Evolutionary conservation across 2,329 filamentous ascomycete species (phyloP), one percentile per base, ranked within the genome.

Genomic region (Xylariomycetidae sp.): DNA sequence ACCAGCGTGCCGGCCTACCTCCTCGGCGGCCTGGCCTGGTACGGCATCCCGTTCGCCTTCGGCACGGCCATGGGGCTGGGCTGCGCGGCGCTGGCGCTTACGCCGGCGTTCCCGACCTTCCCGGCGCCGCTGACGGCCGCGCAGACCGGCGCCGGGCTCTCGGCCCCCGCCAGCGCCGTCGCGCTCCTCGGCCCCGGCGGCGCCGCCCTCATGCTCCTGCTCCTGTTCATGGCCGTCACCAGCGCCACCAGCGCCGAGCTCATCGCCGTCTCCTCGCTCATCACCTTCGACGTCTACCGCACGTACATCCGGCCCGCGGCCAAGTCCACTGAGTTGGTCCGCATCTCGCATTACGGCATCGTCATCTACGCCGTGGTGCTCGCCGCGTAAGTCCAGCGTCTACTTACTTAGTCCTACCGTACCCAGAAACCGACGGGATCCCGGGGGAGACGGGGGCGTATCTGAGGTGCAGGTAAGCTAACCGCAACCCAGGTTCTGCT

Each of bases 191-290:
- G 59, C 1, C 53, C 44, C 22, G 54, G 54, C n/a, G 59, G 58
- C 2, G 54, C 57, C 0, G 54, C 48, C 2, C 44, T 57, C 9
- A 43, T 62, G 43, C 47, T 63, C 10, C 43, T 68, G 4, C 53
- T 67, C 12, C 54, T 68, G 1, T 69, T 69, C 52, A 68, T 68
- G 65, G 63, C 64, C 4, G 62, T 66, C 5, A 68, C 66, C 0
- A 57, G 52, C 4, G 59, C 59, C 1, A 65, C 65, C 27, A 61
- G 42, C 2, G 61, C 65, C 0, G 63, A 69, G 35, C 54, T 67
- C 5, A 67, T 69, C 12, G 63, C 56, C 4, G 55, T 59, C 4
- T 58, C 57, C 2, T 56, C 57, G 4, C 38, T 64, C 3, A 45
- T 60, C 18, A 61, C 59, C 0, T 64, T 63, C 38, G 60, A 64